A percentile compares a stretch with the other conserved stretches of the same genome.
phyloP scores from a whole-genome alignment of 1,284 basidiomycete genomes.

The Malassezia sympodialis region DNA sequence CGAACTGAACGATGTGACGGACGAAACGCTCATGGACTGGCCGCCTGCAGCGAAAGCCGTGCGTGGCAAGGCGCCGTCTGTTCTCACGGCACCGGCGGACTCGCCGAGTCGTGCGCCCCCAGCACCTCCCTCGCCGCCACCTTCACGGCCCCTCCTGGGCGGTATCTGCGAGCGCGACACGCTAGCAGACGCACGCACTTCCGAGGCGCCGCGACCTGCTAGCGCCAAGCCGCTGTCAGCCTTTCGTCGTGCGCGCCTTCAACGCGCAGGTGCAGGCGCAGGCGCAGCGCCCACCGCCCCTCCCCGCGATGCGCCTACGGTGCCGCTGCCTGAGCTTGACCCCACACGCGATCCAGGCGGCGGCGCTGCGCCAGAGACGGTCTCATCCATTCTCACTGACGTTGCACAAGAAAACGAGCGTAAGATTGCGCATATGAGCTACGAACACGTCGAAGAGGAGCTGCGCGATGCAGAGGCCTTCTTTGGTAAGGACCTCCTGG shows the following conservation, averaged over 20 bases:
- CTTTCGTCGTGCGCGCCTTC: constrained; percentile 32
- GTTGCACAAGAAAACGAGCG: constrained; percentile 32
- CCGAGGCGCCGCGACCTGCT: constrained; percentile 4
- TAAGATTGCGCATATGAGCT: constrained; percentile 33
- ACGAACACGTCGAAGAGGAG: constrained; percentile 28
- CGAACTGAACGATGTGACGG: constrained; percentile 28
- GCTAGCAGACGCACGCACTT: neutral
- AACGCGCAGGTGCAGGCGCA: neutral
- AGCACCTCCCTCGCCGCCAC: neutral
- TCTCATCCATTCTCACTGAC: constrained; percentile 23
- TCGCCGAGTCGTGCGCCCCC: neutral
- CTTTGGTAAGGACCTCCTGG: constrained; percentile 35
- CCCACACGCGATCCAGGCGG: constrained; percentile 36
- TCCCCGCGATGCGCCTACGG: neutral
- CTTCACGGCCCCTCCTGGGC: constrained; percentile 6
- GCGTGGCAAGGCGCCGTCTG: constrained; percentile 13
- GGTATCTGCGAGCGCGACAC: constrained; percentile 6
- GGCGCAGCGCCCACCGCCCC: neutral
- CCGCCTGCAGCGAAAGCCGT: constrained; percentile 32
- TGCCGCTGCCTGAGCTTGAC: constrained; percentile 6
- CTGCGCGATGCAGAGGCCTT: constrained; percentile 28
- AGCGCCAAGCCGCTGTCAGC: constrained; percentile 31
- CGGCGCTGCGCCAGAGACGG: constrained; percentile 30
- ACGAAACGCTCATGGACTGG: constrained; percentile 28
- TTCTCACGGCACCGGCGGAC: neutral